Conservation (phyloP, 306 rosid species). For the Spatholobus suberectus region DNA sequence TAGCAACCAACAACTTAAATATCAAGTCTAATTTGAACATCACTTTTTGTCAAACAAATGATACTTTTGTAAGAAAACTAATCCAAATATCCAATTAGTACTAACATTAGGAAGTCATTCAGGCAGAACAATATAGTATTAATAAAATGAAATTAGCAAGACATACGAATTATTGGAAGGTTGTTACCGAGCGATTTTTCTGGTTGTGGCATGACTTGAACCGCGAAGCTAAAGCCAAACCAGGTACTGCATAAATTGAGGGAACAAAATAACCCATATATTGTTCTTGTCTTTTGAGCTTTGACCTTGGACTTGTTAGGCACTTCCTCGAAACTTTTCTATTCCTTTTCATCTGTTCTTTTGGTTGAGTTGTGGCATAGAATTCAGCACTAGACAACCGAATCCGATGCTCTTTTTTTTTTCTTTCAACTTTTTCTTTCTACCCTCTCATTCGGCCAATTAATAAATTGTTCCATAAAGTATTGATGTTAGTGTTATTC, state of each 20-base stretch:
- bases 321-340: slow-evolving; percentile 31
- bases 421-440: background rate
- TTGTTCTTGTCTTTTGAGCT: background rate
- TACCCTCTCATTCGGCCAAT: background rate
- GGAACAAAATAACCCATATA: background rate
- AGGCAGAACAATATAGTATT: background rate
- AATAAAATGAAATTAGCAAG: slow-evolving; percentile 28
- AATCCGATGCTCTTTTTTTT: slow-evolving; percentile 50
- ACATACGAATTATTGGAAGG: slow-evolving; percentile 61
- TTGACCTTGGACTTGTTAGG: background rate
- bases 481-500: background rate
- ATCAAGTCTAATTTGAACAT: background rate
- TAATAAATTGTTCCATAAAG: background rate
- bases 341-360: background rate
- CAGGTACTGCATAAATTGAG: slow-evolving; percentile 21
- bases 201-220: slow-evolving; percentile 47
- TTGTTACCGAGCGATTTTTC: slow-evolving; percentile 49
- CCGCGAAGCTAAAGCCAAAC: slow-evolving; percentile 16
- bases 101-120: background rate
- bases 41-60: background rate
- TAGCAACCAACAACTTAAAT: background rate
- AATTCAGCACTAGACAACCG: slow-evolving; percentile 50
- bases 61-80: background rate
- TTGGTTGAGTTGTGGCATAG: slow-evolving; percentile 32
- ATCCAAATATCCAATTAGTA: background rate